A percentile compares a stretch with the other conserved stretches of the same genome.
These are phyloP conservation scores for Cytidiella melzeri DNA, from an alignment of 768 basidiomycete genomes.

Conservation along the genomic window DNA sequence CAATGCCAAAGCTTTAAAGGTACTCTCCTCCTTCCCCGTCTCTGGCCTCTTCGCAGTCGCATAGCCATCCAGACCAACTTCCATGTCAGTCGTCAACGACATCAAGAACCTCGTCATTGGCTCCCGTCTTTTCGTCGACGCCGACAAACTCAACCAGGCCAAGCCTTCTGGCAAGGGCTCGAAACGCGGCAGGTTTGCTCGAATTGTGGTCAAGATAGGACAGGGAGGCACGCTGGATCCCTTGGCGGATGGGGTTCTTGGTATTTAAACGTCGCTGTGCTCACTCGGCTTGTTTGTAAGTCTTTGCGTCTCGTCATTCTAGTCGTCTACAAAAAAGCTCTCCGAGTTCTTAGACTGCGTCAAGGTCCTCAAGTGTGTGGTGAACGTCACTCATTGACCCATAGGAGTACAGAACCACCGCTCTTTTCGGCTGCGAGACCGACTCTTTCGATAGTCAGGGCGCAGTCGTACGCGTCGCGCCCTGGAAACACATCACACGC, in stretches of 20 bases:
- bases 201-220: conserved; percentile 68
- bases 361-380: too few species aligned
- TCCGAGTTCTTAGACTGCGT: conserved; percentile 79
- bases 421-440: conserved; percentile 89
- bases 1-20: too few species aligned
- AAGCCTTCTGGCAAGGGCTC: conserved; percentile 36
- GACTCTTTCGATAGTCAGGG: conserved; percentile 94
- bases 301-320: background rate
- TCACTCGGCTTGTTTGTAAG: conserved; percentile 3
- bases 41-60: conserved; percentile 82
- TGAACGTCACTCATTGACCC: too few species aligned
- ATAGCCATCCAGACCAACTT: conserved; percentile 91
- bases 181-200: conserved; percentile 30
- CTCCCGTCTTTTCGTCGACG: conserved; percentile 74
- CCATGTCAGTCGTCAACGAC: conserved; percentile 84
- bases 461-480: conserved; percentile 64
- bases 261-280: conserved; percentile 13
- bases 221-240: conserved; percentile 97
- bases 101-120: conserved; percentile 73
- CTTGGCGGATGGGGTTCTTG: conserved; percentile 71
- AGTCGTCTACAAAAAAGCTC: conserved; percentile 89
- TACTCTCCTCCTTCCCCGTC: conserved; percentile 49
- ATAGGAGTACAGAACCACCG: conserved; percentile 89
- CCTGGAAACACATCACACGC: conserved; percentile 79
- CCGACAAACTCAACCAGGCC: conserved; percentile 43